Base-by-base conservation (phyloP, 2,329 filamentous ascomycete species). In the Gaeumannomyces sp. region DNA sequence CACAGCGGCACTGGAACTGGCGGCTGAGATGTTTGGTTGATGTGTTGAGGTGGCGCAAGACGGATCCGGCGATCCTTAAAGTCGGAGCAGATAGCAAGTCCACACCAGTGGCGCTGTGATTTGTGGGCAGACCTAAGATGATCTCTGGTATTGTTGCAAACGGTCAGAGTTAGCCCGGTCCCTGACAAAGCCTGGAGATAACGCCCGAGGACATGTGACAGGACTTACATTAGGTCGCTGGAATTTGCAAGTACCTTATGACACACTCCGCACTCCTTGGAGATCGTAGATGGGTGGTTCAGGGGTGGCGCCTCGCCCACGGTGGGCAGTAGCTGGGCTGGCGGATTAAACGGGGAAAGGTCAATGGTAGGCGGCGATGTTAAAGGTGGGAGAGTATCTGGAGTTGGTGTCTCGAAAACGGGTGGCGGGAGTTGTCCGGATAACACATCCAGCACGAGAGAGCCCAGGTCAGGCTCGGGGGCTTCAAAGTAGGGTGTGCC, bases 21-120 rank as follows among this genome's bases (percentile, higher is more conserved):
- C 57, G 25, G 57, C 27, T 28, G 27, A 59, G 57, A 13, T 59
- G 57, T 13, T 25, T 28, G 57, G 27, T 27, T 2, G 57, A 59
- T 6, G 57, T 59, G 27, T 59, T 59, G 57, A 59, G 57, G 13
- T 59, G 57, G 27, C 57, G 57, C 57, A 59, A 13, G 25, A 59
- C 27, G 57, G 57, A 59, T n/a, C 27, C 57, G 57, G 27, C 57
- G 57, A 59, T 59, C 57, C 57, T 59, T 59, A 10, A 59, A 28
- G 57, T 59, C 57, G 27, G 57, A 16, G 57, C 57, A 59, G 11
- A 11, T 25, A 14, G 5, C 22, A 13, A 19, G 29, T 22, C 57
- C 57, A 31, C 57, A 59, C 57, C 57, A 59, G 27, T 59, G 57
- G 25, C 57, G 57, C 27, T 29, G 57, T 16, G 27, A 6, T 19